Conservation (phyloP, 148 eudicot species). For the Silene latifolia region DNA sequence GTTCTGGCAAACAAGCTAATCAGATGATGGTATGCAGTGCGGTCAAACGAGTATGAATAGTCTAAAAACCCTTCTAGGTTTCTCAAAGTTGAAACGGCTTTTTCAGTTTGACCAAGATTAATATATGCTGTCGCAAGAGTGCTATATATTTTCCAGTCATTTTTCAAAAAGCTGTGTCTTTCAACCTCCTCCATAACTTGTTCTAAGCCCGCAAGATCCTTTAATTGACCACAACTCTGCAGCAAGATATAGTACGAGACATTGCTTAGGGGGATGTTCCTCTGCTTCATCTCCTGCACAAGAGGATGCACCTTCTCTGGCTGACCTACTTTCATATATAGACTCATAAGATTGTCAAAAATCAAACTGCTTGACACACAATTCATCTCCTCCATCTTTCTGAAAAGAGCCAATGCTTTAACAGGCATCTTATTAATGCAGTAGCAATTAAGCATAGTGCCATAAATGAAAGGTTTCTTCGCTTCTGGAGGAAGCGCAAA, state of each 20-base stretch:
- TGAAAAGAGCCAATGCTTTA: conserved; percentile 53
- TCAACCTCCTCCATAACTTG: conserved; percentile 49
- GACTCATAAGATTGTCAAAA: conserved; percentile 54
- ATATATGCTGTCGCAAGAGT: conserved; percentile 47
- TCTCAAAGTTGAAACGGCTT: conserved; percentile 45
- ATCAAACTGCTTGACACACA: conserved; percentile 24
- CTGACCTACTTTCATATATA: conserved; percentile 46
- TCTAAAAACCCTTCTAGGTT: conserved; percentile 41
- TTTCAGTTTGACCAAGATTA: conserved; percentile 41
- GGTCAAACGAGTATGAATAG: conserved; percentile 12
- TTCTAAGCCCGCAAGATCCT: conserved; percentile 63
- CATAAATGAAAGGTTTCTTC: conserved; percentile 40
- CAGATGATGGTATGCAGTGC: conserved; percentile 44
- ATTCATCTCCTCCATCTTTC: conserved; percentile 52
- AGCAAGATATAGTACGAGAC: conserved; percentile 48
- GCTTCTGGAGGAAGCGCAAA: conserved; percentile 33
- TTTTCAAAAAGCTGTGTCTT: conserved; percentile 14
- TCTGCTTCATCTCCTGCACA: conserved; percentile 57
- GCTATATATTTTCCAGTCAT: conserved; percentile 59
- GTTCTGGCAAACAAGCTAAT: conserved; percentile 49
- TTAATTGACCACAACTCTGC: conserved; percentile 42
- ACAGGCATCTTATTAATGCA: conserved; percentile 45
- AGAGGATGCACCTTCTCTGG: conserved; percentile 62
- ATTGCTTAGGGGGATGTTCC: conserved; percentile 32
- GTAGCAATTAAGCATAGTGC: conserved; percentile 67